phyloP scores from a whole-genome alignment of 257 asterid genomes.

The Solanum acaule region DNA sequence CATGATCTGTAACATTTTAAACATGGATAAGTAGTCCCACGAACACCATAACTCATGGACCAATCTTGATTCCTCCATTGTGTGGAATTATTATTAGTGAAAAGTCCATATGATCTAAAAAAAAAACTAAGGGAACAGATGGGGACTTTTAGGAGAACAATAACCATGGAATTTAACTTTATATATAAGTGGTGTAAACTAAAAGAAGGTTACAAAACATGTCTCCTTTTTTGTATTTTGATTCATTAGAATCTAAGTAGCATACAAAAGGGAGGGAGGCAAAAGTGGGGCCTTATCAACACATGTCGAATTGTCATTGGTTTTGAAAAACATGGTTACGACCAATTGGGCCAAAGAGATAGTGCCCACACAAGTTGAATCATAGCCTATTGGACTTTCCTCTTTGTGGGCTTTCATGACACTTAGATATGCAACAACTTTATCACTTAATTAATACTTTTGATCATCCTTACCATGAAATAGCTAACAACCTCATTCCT shows the following conservation, averaged over 20 bases:
- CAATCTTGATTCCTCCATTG: background rate
- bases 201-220: constrained; percentile 51
- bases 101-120: constrained; percentile 17
- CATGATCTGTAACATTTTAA: background rate
- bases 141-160: constrained; percentile 27
- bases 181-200: constrained; percentile 33
- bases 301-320: background rate
- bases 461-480: background rate
- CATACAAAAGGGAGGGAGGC: background rate
- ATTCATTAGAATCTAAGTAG: background rate
- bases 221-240: background rate
- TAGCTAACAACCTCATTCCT: background rate
- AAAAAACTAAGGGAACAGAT: constrained; percentile 20
- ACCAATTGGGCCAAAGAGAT: background rate
- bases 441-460: background rate
- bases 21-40: background rate
- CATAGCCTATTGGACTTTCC: background rate
- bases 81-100: background rate
- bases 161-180: constrained; percentile 29
- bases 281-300: background rate
- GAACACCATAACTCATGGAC: background rate
- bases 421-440: background rate
- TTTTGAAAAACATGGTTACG: background rate
- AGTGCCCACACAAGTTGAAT: background rate
- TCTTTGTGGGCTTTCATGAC: constrained; percentile 14